Conservation (phyloP, 2,329 filamentous ascomycete species). For the Cladophialophora bantiana region DNA sequence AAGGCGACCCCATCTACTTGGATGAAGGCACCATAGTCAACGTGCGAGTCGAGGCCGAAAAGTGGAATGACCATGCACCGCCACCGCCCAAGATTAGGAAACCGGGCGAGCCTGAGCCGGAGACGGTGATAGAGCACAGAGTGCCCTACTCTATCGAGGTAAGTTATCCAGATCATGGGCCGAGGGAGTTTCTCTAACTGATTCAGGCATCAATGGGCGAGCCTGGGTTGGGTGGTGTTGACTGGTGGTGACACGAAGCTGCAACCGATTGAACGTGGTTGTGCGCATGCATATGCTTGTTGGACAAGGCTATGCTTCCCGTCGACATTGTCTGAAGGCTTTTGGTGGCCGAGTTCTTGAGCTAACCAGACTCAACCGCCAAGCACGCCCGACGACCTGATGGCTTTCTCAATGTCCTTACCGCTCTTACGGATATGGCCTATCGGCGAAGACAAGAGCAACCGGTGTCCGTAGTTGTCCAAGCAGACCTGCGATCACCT, state of each 20-base stretch:
- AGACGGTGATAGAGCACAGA: conserved; percentile 33
- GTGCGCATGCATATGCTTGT: not conserved
- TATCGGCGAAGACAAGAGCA: not conserved
- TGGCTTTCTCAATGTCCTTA: not conserved
- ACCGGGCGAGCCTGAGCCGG: conserved; percentile 22
- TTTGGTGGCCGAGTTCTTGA: not conserved
- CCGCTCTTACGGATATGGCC: not conserved
- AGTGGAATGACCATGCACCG: conserved; percentile 79
- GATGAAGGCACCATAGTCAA: conserved; percentile 89
- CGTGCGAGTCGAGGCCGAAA: conserved; percentile 83
- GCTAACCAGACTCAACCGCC: not conserved
- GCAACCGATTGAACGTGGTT: not conserved
- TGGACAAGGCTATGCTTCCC: not conserved
- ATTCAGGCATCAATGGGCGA: conserved; percentile 56
- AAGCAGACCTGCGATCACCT: not conserved
- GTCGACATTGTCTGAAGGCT: not conserved
- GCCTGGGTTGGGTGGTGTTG: conserved; percentile 53
- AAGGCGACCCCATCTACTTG: conserved; percentile 78
- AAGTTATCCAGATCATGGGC: conserved; percentile 28
- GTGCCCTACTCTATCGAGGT: conserved; percentile 55
- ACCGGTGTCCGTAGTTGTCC: not conserved
- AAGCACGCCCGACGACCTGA: not conserved
- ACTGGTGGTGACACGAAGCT: conserved; percentile 51
- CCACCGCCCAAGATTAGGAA: conserved; percentile 19
- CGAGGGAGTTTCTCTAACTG: conserved; percentile 28